Conservation (phyloP, 2,329 filamentous ascomycete species). For the Nakataea oryzae region DNA sequence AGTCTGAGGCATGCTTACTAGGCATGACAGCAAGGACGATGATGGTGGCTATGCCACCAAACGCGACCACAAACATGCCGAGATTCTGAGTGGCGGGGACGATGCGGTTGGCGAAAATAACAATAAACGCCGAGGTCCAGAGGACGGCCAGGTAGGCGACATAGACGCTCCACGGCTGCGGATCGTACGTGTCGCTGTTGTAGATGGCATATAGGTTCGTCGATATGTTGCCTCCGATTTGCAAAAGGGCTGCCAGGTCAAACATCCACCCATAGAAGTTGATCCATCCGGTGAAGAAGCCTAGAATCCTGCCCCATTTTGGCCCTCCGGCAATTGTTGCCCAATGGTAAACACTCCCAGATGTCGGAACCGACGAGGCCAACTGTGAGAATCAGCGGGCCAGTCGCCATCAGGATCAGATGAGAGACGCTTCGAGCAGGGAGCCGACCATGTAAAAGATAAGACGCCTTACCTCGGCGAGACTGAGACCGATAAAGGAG, state of each 20-base stretch:
- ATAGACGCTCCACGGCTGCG: slow-evolving; percentile 48
- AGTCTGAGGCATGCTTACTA: slow-evolving; percentile 32
- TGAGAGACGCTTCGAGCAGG: too few relatives aligned
- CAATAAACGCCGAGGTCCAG: slow-evolving; percentile 38
- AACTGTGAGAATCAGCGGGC: slow-evolving; percentile 37
- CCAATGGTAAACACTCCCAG: slow-evolving; percentile 52
- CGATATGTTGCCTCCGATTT: slow-evolving; percentile 47
- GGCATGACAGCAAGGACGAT: slow-evolving; percentile 45
- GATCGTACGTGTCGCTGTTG: slow-evolving; percentile 37
- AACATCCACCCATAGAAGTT: slow-evolving; percentile 55
- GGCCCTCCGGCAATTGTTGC: slow-evolving; percentile 46
- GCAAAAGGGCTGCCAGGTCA: slow-evolving; percentile 46
- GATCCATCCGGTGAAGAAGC: slow-evolving; percentile 35
- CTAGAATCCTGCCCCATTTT: slow-evolving; percentile 39
- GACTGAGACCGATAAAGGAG: slow-evolving; percentile 27
- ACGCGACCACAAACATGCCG: slow-evolving; percentile 44
- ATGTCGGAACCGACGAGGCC: slow-evolving; percentile 49
- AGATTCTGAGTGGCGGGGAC: slow-evolving; percentile 40
- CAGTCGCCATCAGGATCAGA: background rate
- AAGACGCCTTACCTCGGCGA: slow-evolving; percentile 24
- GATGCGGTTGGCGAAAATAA: slow-evolving; percentile 46
- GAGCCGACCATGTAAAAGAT: background rate
- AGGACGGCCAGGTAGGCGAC: slow-evolving; percentile 44
- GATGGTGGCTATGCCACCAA: slow-evolving; percentile 41
- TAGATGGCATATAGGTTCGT: slow-evolving; percentile 52